Evolutionary conservation across 257 asterid species (phyloP), one percentile per base, ranked within the genome.

Genomic region (Solanum gracilifrons): DNA sequence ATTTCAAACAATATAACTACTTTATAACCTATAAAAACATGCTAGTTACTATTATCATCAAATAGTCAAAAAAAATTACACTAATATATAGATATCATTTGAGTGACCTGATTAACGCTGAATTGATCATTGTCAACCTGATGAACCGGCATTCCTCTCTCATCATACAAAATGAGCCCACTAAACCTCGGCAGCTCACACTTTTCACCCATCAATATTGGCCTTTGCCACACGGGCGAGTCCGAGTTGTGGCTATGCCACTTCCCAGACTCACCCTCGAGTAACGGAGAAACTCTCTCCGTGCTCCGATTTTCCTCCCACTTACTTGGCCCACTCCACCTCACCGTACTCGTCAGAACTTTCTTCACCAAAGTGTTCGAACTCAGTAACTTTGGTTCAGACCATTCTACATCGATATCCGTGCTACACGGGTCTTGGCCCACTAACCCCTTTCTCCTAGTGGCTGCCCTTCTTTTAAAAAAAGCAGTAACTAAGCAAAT

Each of bases 171-270:
- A 23, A 95, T 95, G 8, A 95, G 96, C 9, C 98, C 98, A 91
- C 98, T 95, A 32, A 94, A 95, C 87, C 97, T 93, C 0, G 98
- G 98, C 0, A 95, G 85, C 92, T 94, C 96, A 89, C 98, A 95
- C 90, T 94, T 95, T n/a, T 89, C 98, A 5, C 98, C 98, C 98
- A 95, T 95, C 1, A 95, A 90, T 84, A 95, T 95, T 1, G 98
- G 98, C 91, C 95, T 91, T 83, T 94, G 96, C 98, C 98, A 95
- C 88, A 95, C 96, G 9, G 93, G 95, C 43, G 98, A 92, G 76
- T 88, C 79, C 7, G 96, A 95, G 46, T 92, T 93, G 86, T 93
- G 95, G 87, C 98, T 95, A 20, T 87, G 89, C 93, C 94, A 89
- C 20, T 23, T 3, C 1, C 9, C 1, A 13, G 64, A 79, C n/a